phyloP scores from a whole-genome alignment of 2,329 filamentous ascomycete genomes.

The Xylariaceae sp. region DNA sequence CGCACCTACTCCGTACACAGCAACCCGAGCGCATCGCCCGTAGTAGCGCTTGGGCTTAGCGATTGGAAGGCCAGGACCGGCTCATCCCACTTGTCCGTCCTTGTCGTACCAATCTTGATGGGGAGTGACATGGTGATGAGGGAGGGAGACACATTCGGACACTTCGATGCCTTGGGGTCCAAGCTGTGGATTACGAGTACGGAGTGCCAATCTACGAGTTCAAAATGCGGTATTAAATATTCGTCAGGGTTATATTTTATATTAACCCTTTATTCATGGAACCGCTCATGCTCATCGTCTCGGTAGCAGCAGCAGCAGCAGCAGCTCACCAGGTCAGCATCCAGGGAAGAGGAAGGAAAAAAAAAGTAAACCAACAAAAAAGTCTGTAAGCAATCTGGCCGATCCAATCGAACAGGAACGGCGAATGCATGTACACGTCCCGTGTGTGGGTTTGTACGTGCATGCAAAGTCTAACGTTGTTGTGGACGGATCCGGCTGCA shows the following conservation, averaged over 20 bases:
- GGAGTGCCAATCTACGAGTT: no score
- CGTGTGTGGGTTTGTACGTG: conserved; percentile 10
- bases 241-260: not conserved
- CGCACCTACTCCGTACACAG: not conserved
- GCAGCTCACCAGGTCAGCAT: not conserved
- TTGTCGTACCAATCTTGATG: not conserved
- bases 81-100: not conserved
- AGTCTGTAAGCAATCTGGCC: conserved; percentile 8
- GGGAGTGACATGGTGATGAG: no score
- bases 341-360: not conserved
- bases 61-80: no score
- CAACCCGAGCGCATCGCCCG: not conserved
- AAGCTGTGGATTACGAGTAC: no score
- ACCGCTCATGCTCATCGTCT: conserved; percentile 1
- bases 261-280: not conserved
- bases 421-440: conserved; percentile 11
- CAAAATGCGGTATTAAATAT: no score
- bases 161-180: no score
- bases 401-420: not conserved
- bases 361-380: not conserved
- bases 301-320: not conserved
- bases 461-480: conserved; percentile 9
- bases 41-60: not conserved
- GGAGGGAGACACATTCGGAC: no score
- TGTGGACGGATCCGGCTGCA: conserved; percentile 13